Evolutionary conservation across 2,329 filamentous ascomycete species (phyloP).

Genomic region (Aureobasidium sp.): DNA sequence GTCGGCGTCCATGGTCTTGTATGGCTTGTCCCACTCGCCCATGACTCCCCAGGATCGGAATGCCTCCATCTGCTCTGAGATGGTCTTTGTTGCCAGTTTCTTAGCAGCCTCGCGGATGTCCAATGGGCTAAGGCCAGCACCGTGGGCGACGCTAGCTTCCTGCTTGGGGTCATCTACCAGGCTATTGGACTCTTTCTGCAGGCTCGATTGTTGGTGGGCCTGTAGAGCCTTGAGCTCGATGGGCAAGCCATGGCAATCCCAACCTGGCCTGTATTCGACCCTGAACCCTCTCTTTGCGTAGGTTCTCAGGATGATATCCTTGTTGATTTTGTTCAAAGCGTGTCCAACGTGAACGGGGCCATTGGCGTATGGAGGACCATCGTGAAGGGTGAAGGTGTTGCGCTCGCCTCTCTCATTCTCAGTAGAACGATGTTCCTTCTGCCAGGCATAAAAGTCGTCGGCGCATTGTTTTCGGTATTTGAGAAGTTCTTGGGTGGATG

Average conservation of each 20-base stretch:
- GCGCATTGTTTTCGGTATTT: conserved; percentile 68
- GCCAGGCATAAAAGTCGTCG: conserved; percentile 87
- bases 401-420: conserved; percentile 38
- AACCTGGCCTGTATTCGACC: conserved; percentile 81
- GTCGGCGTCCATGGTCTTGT: conserved; percentile 69
- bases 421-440: conserved; percentile 43
- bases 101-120: conserved; percentile 60
- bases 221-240: conserved; percentile 94
- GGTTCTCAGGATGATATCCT: conserved; percentile 82
- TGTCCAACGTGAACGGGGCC: conserved; percentile 87
- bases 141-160: conserved; percentile 28
- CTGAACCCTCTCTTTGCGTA: conserved; percentile 70
- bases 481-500: conserved; percentile 36
- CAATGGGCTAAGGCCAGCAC: conserved; percentile 35
- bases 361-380: conserved; percentile 96
- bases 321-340: conserved; percentile 92
- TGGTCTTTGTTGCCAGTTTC: conserved; percentile 59
- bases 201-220: conserved; percentile 30
- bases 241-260: conserved; percentile 96
- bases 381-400: conserved; percentile 72
- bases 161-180: conserved; percentile 23
- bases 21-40: conserved; percentile 70
- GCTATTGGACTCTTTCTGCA: conserved; percentile 33
- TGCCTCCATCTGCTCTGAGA: conserved; percentile 64
- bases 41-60: conserved; percentile 72